Percentiles rank a stretch among this genome's conserved stretches.
Evolutionary conservation across 2,329 filamentous ascomycete genomes (phyloP).

Genomic region (Hypocrella siamensis): DNA sequence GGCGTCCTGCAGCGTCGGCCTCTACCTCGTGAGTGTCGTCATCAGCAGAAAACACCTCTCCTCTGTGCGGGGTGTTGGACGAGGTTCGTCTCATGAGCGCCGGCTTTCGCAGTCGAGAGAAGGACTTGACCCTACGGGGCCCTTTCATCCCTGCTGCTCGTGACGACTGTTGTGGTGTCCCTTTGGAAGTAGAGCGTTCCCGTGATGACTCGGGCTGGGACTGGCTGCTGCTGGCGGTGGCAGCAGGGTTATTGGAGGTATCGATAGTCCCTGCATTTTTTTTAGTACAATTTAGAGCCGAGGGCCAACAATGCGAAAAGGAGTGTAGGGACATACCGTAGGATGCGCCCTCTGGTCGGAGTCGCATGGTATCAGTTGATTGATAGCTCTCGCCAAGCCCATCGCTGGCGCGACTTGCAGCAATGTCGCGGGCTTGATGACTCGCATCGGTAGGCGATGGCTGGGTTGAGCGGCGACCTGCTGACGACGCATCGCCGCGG

Average conservation of each 20-base stretch:
- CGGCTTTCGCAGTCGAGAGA: conserved; percentile 50
- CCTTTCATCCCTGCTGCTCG: conserved; percentile 24
- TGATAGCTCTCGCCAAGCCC: conserved; percentile 37
- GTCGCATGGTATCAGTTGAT: conserved; percentile 43
- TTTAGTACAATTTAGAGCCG: not conserved
- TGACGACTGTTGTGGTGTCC: conserved; percentile 15
- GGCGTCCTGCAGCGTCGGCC: conserved; percentile 34
- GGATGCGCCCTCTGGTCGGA: conserved; percentile 31
- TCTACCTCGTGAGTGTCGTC: conserved; percentile 73
- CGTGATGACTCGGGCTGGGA: conserved; percentile 19
- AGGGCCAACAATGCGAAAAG: not conserved
- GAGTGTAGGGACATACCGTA: conserved; percentile 31
- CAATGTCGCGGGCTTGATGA: conserved; percentile 19
- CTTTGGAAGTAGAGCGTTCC: conserved; percentile 18
- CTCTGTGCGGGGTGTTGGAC: conserved; percentile 63
- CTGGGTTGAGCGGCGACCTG: conserved; percentile 19
- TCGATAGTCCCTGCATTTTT: conserved; percentile 6
- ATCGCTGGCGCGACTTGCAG: conserved; percentile 23
- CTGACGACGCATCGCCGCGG: conserved; percentile 16
- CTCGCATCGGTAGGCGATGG: conserved; percentile 36
- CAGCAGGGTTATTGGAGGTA: conserved; percentile 1
- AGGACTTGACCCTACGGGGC: conserved; percentile 31
- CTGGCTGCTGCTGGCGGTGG: conserved; percentile 12
- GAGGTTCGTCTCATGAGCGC: conserved; percentile 57
- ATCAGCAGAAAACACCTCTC: conserved; percentile 80